Evolutionary conservation across 2,329 filamentous ascomycete genomes (phyloP), one percentile per base, ranked within the genome.

Genomic region (Aspergillus costaricaensis): DNA sequence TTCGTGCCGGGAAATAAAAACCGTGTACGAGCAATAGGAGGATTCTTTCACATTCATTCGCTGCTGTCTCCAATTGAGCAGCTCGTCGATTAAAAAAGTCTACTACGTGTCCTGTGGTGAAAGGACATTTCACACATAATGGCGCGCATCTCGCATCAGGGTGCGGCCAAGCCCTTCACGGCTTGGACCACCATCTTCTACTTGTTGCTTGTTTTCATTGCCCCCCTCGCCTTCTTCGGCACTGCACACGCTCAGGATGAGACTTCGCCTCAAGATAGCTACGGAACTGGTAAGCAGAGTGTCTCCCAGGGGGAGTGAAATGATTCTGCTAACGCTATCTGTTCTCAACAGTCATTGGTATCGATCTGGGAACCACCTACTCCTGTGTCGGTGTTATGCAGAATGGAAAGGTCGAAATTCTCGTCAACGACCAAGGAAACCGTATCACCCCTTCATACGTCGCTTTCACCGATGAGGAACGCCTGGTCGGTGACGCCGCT

Each of bases 381-480:
- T 86, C 84, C 73, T 96, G 92, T 81, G 92, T 96, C 72, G 92
- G 91, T 89, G 91, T 96, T 77, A 96, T 96, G 92, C 90, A 93
- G 78, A 91, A 92, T 77, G 92, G 92, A 78, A 95, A 94, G 81
- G 92, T 96, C 70, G 92, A 96, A 76, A 96, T 96, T 82, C 85
- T 96, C 71, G 91, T 91, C 81, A 96, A 96, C 84, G 92, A 96
- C 81, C 92, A 96, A 85, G 92, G 92, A 85, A 92, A 96, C 87
- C 91, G 92, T 83, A 96, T 96, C 71, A 96, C 92, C 72, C 92
- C 92, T 58, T 96, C 92, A 67, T 96, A 95, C 81, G 92, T 96
- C 76, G 92, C 92, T 74, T 96, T 96, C 80, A 98, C 92, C 79
- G 93, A 98, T 73, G 92, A 97, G 67, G 95, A 98, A 82, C 89